Evolutionary conservation across 2,329 filamentous ascomycete species (phyloP).

Genomic region (Tolypocladium guangdongense): DNA sequence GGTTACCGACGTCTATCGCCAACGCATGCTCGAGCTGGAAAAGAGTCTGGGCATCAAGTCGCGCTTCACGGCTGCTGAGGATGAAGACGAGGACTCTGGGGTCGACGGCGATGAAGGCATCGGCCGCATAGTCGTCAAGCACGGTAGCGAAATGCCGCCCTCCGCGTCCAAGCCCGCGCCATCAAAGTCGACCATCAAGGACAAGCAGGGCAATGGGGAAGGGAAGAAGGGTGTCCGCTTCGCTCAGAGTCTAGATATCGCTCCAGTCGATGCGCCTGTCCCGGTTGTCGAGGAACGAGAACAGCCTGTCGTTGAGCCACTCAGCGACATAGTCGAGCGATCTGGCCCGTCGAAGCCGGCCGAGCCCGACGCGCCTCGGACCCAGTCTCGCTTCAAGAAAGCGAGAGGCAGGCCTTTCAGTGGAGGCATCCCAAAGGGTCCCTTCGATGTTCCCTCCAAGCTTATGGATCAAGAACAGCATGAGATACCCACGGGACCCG

Average conservation of each 20-base stretch:
- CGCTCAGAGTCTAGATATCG: constrained; percentile 62
- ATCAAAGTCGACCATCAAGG: constrained; percentile 22
- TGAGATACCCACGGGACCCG: constrained; percentile 35
- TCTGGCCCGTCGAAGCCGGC: constrained; percentile 13
- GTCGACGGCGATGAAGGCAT: constrained; percentile 39
- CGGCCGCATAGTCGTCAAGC: constrained; percentile 42
- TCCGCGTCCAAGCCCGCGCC: constrained; percentile 11
- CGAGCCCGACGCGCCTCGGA: constrained; percentile 23
- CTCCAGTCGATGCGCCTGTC: constrained; percentile 24
- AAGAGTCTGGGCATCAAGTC: constrained; percentile 55
- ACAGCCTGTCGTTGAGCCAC: constrained; percentile 30
- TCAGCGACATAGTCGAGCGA: constrained; percentile 44
- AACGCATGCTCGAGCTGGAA: constrained; percentile 79
- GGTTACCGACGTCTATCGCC: constrained; percentile 63
- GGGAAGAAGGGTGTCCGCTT: constrained; percentile 71
- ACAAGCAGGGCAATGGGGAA: constrained; percentile 12
- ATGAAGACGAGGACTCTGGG: constrained; percentile 23
- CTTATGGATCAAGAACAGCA: constrained; percentile 27
- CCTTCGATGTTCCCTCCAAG: constrained; percentile 29
- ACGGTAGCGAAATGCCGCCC: constrained; percentile 8
- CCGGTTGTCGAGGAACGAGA: constrained; percentile 11
- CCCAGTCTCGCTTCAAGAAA: constrained; percentile 42
- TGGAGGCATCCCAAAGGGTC: constrained; percentile 23
- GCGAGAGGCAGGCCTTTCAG: constrained; percentile 14
- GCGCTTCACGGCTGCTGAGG: constrained; percentile 38